Percentiles rank a stretch among this genome's conserved stretches.
These are phyloP conservation scores for Backusella luteola DNA, from an alignment of 192 early-diverging fungal genomes.

Conservation along the genomic window DNA sequence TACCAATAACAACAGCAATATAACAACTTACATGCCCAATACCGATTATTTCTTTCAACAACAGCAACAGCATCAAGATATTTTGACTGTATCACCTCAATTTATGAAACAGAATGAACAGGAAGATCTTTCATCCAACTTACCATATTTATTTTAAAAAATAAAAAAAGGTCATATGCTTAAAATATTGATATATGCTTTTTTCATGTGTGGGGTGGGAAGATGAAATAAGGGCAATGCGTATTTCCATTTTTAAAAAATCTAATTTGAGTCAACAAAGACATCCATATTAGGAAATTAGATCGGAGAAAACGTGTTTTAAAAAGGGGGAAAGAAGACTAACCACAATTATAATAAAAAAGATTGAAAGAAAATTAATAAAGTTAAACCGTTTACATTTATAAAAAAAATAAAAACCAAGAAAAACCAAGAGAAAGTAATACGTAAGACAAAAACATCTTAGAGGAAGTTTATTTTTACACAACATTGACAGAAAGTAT, in stretches of 20 bases:
- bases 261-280: neutral
- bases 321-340: neutral
- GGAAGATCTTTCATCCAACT: neutral
- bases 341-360: constrained; percentile 5
- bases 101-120: neutral
- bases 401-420: neutral
- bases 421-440: neutral
- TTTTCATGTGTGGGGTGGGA: neutral
- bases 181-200: neutral
- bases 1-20: neutral
- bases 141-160: neutral
- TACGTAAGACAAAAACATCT: neutral
- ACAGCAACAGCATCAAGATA: neutral
- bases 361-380: neutral
- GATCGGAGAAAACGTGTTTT: neutral
- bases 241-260: neutral
- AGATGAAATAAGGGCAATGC: neutral
- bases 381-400: neutral
- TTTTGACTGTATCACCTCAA: neutral
- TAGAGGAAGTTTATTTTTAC: neutral
- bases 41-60: neutral
- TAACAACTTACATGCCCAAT: neutral
- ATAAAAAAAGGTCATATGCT: neutral
- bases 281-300: neutral
- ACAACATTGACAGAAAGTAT: no score